Evolutionary conservation across 306 rosid species (phyloP).

Genomic region (Trifolium dubium): DNA sequence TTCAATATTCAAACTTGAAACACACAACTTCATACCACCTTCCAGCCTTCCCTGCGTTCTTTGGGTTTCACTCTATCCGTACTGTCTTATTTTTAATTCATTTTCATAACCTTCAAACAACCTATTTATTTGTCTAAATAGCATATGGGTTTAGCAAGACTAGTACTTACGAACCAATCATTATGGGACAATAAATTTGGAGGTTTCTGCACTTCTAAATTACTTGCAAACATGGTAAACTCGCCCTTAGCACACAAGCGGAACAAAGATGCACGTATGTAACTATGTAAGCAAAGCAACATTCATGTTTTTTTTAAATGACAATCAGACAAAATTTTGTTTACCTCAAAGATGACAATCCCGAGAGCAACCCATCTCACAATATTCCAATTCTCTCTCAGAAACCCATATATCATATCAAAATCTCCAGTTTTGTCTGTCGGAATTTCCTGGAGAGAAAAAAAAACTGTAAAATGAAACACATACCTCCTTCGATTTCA

Average conservation of each 20-base stretch:
- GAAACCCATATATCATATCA: slow-evolving; percentile 66
- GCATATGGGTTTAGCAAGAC: not conserved
- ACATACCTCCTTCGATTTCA: slow-evolving; percentile 40
- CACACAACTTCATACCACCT: not conserved
- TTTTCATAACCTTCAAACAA: not conserved
- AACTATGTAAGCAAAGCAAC: slow-evolving; percentile 20
- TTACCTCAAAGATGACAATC: slow-evolving; percentile 83
- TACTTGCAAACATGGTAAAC: slow-evolving; percentile 3
- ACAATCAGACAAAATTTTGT: slow-evolving; percentile 29
- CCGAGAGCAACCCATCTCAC: slow-evolving; percentile 90
- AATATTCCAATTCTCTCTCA: slow-evolving; percentile 70
- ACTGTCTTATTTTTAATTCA: not conserved
- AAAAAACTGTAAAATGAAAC: slow-evolving; percentile 41
- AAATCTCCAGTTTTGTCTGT: slow-evolving; percentile 79
- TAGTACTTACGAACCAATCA: slow-evolving; percentile 1
- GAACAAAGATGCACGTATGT: slow-evolving; percentile 6
- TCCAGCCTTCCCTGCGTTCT: not conserved
- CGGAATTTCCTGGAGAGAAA: slow-evolving; percentile 70
- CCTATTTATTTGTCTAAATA: slow-evolving; percentile 1
- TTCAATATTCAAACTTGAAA: not conserved
- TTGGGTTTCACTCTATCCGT: not conserved
- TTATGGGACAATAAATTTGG: not conserved
- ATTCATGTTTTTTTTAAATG: slow-evolving; percentile 23
- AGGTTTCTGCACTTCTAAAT: not conserved
- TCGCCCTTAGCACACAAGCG: too few relatives aligned